Conservation (phyloP, 1,284 basidiomycete species). For the Irpex sp. region DNA sequence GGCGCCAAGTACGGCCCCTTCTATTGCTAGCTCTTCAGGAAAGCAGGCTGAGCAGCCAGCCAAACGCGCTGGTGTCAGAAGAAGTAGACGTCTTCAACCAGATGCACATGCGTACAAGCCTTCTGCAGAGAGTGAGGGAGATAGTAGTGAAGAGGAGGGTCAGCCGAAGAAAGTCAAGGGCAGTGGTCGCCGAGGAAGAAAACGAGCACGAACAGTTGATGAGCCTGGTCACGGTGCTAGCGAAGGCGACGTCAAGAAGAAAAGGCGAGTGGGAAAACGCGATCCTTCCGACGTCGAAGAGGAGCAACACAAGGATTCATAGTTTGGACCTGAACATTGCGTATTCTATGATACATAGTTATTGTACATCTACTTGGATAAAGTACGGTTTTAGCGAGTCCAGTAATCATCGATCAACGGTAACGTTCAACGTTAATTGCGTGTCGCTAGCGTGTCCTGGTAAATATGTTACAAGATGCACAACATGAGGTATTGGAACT, state of each 20-base stretch:
- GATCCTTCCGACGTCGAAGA: background rate
- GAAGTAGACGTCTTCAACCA: conserved; percentile 26
- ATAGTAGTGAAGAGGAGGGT: conserved; percentile 17
- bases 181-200: conserved; percentile 20
- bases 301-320: background rate
- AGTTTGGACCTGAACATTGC: background rate
- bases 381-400: background rate
- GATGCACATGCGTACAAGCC: conserved; percentile 41
- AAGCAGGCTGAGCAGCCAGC: conserved; percentile 11
- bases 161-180: conserved; percentile 11
- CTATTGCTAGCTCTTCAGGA: conserved; percentile 15
- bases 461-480: background rate
- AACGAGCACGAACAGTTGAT: conserved; percentile 17
- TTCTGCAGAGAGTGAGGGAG: conserved; percentile 18
- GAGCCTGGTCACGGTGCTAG: background rate
- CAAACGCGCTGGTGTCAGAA: conserved; percentile 10
- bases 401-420: background rate
- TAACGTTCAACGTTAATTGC: background rate
- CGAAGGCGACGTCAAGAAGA: conserved; percentile 1
- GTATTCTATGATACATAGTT: background rate
- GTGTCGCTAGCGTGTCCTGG: background rate
- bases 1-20: background rate
- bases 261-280: background rate
- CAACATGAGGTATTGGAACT: background rate
- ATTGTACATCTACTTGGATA: background rate